These are phyloP conservation scores for Hyphochytrium catenoides DNA, from an alignment of 352 stramenopile genomes.

Conservation along the genomic window DNA sequence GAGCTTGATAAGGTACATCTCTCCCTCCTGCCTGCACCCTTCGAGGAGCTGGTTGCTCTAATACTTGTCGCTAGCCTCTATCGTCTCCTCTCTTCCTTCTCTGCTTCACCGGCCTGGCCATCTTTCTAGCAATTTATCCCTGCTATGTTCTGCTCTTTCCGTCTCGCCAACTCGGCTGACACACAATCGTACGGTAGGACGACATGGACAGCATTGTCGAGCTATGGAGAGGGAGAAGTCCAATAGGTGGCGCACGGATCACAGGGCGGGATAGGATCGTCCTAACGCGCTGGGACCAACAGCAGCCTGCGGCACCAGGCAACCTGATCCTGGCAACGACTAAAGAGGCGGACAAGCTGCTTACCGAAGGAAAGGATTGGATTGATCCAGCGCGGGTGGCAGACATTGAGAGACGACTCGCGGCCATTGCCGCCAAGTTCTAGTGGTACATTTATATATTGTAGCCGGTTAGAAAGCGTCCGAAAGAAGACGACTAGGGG, in stretches of 20 bases:
- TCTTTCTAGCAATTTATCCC: too few species aligned
- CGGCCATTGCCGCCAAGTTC: too few species aligned
- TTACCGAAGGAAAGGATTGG: constrained; percentile 26
- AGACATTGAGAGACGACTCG: too few species aligned
- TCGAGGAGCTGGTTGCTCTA: too few species aligned
- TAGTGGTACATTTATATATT: too few species aligned
- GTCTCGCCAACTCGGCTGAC: neutral
- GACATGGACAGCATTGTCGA: constrained; percentile 65
- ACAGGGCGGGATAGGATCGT: constrained; percentile 45
- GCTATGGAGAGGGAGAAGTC: constrained; percentile 46
- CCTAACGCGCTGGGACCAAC: constrained; percentile 47
- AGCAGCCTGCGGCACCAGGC: constrained; percentile 33
- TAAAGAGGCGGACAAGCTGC: constrained; percentile 32
- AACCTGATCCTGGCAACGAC: constrained; percentile 63
- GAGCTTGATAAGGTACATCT: constrained; percentile 2
- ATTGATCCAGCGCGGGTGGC: too few species aligned
- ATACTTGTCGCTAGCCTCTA: too few species aligned
- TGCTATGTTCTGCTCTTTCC: neutral
- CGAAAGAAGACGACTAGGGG: too few species aligned
- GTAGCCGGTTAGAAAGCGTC: too few species aligned
- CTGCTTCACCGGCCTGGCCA: too few species aligned
- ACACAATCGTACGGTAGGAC: constrained; percentile 16
- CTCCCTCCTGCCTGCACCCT: neutral
- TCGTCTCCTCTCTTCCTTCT: too few species aligned
- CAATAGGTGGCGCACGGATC: constrained; percentile 33